Percentiles rank a stretch among this genome's conserved stretches.
Conservation (phyloP, 1,284 basidiomycete genomes). For the Termitomyces sp. region DNA sequence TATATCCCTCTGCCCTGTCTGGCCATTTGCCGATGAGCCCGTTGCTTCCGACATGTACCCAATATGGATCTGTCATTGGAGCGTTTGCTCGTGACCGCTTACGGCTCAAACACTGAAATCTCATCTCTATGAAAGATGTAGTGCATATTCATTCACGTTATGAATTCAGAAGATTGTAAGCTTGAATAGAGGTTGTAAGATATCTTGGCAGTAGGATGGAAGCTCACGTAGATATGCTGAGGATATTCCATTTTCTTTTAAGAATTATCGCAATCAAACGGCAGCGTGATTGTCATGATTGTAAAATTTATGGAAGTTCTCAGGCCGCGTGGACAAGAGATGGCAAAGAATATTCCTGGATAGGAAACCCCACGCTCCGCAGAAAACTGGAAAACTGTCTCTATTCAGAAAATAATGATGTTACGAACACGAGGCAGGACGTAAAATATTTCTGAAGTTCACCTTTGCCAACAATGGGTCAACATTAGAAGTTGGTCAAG, state of each 20-base stretch:
- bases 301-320: not conserved
- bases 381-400: not conserved
- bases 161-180: not conserved
- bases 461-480: not conserved
- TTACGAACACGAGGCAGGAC: not conserved
- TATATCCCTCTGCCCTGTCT: not conserved
- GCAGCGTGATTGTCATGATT: not conserved
- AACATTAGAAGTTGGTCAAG: not conserved
- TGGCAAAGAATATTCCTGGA: not conserved
- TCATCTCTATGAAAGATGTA: not conserved
- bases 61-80: not conserved
- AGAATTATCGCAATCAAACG: not conserved
- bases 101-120: not conserved
- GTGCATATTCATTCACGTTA: not conserved
- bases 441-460: not conserved
- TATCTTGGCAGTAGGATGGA: not conserved
- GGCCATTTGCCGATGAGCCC: not conserved
- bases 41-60: not conserved
- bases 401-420: not conserved
- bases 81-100: not conserved
- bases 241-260: not conserved
- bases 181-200: not conserved
- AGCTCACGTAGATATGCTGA: not conserved
- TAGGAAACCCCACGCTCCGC: not conserved
- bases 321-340: constrained; percentile 1